A percentile compares a stretch with the other conserved stretches of the same genome.
Conservation (phyloP, 1,284 basidiomycete species). For the Ustanciosporium gigantosporum region DNA sequence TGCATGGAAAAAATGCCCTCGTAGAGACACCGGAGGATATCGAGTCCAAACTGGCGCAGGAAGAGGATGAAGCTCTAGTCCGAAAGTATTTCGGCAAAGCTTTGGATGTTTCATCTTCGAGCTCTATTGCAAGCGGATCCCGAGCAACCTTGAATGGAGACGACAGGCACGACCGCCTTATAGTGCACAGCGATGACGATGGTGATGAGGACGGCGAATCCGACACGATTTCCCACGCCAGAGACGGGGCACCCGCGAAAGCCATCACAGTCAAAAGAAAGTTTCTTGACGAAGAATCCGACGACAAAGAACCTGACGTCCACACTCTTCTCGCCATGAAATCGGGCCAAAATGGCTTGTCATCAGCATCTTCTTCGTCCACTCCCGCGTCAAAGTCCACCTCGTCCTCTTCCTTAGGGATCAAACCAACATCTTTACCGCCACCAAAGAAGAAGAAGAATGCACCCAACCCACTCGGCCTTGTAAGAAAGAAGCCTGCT, state of each 20-base stretch:
- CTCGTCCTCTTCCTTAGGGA: no score
- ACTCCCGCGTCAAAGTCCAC: no score
- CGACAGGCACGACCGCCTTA: no score
- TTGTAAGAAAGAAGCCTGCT: conserved; percentile 54
- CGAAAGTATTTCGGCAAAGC: conserved; percentile 82
- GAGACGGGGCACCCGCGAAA: background rate
- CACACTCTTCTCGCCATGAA: conserved; percentile 6
- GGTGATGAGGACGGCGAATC: no score
- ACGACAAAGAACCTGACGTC: conserved; percentile 11
- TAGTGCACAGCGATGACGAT: no score
- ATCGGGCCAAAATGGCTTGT: no score
- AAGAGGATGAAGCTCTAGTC: conserved; percentile 89
- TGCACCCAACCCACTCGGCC: conserved; percentile 51
- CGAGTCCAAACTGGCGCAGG: conserved; percentile 69
- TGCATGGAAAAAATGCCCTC: conserved; percentile 1
- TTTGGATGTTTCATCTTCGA: conserved; percentile 18
- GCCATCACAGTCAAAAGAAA: conserved; percentile 23
- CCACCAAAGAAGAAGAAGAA: conserved; percentile 45
- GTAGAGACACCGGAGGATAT: conserved; percentile 15
- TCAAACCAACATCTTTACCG: background rate
- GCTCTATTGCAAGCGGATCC: no score
- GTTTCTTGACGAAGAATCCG: conserved; percentile 28
- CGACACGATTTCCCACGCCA: background rate
- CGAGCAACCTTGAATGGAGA: no score
- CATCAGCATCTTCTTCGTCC: conserved; percentile 1